Conservation (phyloP, 148 eudicot genomes). For the Spergularia marina region DNA sequence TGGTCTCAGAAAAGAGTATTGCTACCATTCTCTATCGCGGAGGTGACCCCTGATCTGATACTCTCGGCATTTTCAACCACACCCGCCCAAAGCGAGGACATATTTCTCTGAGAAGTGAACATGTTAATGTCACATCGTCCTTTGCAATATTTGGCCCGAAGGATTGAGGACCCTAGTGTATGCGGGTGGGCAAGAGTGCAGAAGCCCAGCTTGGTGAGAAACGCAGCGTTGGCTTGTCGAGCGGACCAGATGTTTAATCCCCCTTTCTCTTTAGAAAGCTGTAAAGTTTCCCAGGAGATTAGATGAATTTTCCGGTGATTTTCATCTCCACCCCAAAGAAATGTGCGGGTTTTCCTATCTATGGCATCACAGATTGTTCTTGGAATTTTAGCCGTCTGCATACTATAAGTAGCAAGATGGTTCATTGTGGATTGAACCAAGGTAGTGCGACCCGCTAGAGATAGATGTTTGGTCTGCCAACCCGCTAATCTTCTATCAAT, state of each 20-base stretch:
- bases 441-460: background rate
- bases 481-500: background rate
- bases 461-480: background rate
- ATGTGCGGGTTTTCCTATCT: background rate
- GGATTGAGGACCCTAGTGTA: background rate
- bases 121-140: background rate
- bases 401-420: background rate
- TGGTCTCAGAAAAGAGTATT: background rate
- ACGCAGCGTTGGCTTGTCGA: background rate
- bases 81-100: background rate
- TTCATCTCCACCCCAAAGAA: background rate
- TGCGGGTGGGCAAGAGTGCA: background rate
- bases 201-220: slow-evolving; percentile 2
- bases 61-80: background rate
- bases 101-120: background rate
- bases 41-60: background rate
- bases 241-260: background rate
- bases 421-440: background rate
- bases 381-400: background rate
- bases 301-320: background rate
- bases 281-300: background rate
- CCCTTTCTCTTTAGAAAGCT: background rate
- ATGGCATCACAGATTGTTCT: background rate
- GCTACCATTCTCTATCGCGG: background rate
- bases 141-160: background rate